These are phyloP conservation scores for Pseudogymnoascus sp. DNA, from an alignment of 2,329 filamentous ascomycete species.

Conservation along the genomic window DNA sequence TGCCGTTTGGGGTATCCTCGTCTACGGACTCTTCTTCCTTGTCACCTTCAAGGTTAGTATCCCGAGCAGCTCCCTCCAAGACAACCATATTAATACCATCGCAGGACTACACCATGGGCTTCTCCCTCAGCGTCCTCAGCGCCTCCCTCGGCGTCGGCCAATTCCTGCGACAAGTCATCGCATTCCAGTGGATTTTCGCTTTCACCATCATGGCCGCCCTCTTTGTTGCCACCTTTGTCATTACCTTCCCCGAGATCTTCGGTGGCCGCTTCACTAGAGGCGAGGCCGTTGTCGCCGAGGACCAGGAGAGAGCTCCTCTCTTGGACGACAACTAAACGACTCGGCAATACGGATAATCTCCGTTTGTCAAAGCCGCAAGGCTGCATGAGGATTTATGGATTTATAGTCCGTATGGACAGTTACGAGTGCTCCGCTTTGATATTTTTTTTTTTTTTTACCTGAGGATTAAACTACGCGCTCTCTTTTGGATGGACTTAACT, in stretches of 20 bases:
- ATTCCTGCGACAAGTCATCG: conserved; percentile 61
- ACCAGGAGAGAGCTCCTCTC: conserved; percentile 49
- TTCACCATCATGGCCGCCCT: conserved; percentile 72
- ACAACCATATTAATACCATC: not conserved
- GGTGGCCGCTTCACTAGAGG: conserved; percentile 42
- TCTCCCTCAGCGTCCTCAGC: conserved; percentile 63
- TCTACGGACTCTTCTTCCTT: conserved; percentile 70
- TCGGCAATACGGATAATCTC: not conserved
- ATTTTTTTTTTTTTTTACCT: not conserved
- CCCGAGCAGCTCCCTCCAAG: not conserved
- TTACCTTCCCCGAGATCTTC: conserved; percentile 56
- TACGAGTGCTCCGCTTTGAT: not conserved
- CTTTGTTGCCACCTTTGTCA: conserved; percentile 56
- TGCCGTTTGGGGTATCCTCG: conserved; percentile 76
- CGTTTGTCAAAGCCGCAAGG: not conserved
- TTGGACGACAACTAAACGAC: conserved; percentile 37
- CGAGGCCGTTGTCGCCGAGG: conserved; percentile 38
- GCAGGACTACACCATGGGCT: conserved; percentile 65
- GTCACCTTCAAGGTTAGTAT: conserved; percentile 55
- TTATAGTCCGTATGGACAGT: not conserved
- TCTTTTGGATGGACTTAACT: not conserved
- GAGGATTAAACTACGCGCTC: not conserved
- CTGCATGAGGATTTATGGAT: not conserved
- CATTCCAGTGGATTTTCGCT: conserved; percentile 88
- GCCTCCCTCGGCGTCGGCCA: conserved; percentile 72